A percentile compares a stretch with the other conserved stretches of the same genome.
Evolutionary conservation across 495 filamentous ascomycete species (phyloP).

Genomic region (Pyrenula massariospora): DNA sequence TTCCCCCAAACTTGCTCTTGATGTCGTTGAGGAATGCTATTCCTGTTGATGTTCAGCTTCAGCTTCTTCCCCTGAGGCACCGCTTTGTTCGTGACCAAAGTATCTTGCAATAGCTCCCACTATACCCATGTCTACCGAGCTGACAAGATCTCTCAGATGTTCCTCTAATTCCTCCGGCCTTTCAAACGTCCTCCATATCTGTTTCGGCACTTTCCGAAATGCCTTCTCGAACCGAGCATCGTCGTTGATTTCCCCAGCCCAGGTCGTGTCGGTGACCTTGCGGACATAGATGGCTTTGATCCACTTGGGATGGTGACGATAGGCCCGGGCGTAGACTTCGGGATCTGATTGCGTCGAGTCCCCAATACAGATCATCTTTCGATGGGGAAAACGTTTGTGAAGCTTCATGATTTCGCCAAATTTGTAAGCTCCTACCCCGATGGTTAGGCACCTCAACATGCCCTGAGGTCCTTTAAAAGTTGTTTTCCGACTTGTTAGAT

Average conservation of each 20-base stretch:
- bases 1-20: no score
- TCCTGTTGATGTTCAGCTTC: background rate
- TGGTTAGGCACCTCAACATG: slow-evolving; percentile 66
- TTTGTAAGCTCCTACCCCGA: slow-evolving; percentile 81
- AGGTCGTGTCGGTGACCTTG: slow-evolving; percentile 65
- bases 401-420: slow-evolving; percentile 68
- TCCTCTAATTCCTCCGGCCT: slow-evolving; percentile 52
- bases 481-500: background rate
- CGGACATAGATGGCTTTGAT: slow-evolving; percentile 72
- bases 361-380: slow-evolving; percentile 74
- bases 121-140: background rate
- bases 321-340: slow-evolving; percentile 75
- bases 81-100: no score
- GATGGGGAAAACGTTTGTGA: slow-evolving; percentile 58
- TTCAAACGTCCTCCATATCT: slow-evolving; percentile 71
- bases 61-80: background rate
- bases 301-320: slow-evolving; percentile 48
- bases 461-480: slow-evolving; percentile 57
- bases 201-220: slow-evolving; percentile 59
- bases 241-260: slow-evolving; percentile 63
- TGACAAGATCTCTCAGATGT: slow-evolving; percentile 1
- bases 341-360: slow-evolving; percentile 90
- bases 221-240: slow-evolving; percentile 67
- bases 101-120: background rate
- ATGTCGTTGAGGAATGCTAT: no score